A percentile compares a stretch with the other conserved stretches of the same genome.
phyloP scores from a whole-genome alignment of 176 grass and related monocot species.

The Oryza rufipogon region DNA sequence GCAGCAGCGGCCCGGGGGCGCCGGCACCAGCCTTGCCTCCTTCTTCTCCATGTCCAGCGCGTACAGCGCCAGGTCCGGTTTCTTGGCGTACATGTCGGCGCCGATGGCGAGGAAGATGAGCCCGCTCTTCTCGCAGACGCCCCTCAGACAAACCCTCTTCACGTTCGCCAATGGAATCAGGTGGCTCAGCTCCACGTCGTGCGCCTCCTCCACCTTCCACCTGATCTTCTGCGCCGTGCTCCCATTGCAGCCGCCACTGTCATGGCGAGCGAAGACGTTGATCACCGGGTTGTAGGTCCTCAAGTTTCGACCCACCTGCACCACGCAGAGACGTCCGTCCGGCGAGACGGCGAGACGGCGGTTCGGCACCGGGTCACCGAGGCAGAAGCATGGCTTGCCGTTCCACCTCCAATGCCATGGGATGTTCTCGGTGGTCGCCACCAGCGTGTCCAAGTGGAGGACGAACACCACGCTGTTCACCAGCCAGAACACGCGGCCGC shows the following conservation, averaged over 20 bases:
- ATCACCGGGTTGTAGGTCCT: too few relatives aligned
- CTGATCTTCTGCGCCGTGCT: not conserved
- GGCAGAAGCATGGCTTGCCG: not conserved
- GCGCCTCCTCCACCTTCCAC: not conserved
- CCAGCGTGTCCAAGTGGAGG: not conserved
- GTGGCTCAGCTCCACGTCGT: not conserved
- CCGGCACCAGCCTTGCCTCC: not conserved
- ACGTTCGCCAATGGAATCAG: not conserved
- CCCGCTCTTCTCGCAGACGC: not conserved
- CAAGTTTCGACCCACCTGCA: not conserved
- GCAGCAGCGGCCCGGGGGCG: not conserved
- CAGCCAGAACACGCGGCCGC: not conserved
- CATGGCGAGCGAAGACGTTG: not conserved
- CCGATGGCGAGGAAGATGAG: constrained; percentile 9
- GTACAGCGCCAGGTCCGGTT: not conserved
- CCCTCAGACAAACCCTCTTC: not conserved
- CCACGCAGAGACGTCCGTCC: not conserved
- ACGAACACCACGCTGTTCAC: not conserved
- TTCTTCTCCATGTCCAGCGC: not conserved
- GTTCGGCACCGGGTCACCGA: not conserved
- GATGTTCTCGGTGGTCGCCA: not conserved
- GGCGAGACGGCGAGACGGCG: not conserved
- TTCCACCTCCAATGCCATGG: not conserved
- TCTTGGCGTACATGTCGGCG: not conserved
- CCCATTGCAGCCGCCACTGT: too few relatives aligned